Evolutionary conservation across 768 basidiomycete genomes (phyloP).

Genomic region (Suillus brevipes): DNA sequence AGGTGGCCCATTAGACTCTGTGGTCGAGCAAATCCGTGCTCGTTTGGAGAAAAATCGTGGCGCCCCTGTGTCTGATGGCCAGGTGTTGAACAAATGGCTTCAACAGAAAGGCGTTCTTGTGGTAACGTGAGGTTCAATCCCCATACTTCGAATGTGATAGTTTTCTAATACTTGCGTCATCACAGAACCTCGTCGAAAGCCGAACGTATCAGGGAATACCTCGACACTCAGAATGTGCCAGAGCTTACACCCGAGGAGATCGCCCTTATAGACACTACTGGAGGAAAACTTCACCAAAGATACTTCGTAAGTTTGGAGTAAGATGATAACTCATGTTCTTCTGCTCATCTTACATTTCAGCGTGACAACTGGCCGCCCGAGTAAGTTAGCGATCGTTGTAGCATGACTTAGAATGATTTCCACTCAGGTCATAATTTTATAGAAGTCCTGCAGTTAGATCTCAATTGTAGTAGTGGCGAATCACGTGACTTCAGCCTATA

Average conservation of each 20-base stretch:
- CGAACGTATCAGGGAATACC: constrained; percentile 34
- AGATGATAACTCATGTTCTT: not conserved
- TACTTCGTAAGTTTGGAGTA: constrained; percentile 24
- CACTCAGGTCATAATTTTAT: not conserved
- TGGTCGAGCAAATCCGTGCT: constrained; percentile 35
- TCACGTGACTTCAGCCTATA: not conserved
- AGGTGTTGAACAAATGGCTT: constrained; percentile 33
- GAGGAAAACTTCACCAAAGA: constrained; percentile 24
- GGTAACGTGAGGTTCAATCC: constrained; percentile 28
- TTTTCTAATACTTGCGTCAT: not conserved
- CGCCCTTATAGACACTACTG: constrained; percentile 25
- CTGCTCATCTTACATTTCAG: constrained; percentile 12
- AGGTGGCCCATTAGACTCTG: constrained; percentile 41
- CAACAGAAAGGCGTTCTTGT: constrained; percentile 31
- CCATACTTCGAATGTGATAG: not conserved
- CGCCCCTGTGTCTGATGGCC: constrained; percentile 26
- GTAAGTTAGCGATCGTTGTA: not conserved
- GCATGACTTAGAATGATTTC: not conserved
- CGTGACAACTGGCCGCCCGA: constrained; percentile 22
- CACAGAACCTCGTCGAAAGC: constrained; percentile 35
- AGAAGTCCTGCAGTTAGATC: not conserved
- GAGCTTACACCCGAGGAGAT: constrained; percentile 29
- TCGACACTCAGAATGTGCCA: constrained; percentile 30
- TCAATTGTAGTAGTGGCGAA: not conserved
- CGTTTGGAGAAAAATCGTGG: constrained; percentile 29